Evolutionary conservation across 108 stramenopile species (phyloP), one percentile per base, ranked within the genome.

Genomic region (Skeletonema potamos): DNA sequence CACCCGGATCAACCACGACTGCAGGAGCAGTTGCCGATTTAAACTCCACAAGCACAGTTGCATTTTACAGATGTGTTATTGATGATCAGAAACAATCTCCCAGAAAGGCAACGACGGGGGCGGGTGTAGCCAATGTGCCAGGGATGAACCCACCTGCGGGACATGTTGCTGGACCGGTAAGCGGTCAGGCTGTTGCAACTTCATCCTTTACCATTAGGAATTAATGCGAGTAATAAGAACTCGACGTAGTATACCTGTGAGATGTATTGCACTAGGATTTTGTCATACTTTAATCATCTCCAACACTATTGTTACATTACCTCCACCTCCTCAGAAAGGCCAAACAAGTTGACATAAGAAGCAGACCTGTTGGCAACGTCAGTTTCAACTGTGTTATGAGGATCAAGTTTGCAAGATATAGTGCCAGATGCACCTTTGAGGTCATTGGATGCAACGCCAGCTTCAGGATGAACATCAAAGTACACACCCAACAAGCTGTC

Each of bases 61-160:
- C 83, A 55, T 91, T 91, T 60, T 83, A 83, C 69, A 86, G 90
- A 22, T 91, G 90, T 64, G 76, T 81, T 12, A 84, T 91, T 62
- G 84, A 75, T 62, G 79, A 80, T 70, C 54, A 55, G 51, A 76
- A 68, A 41, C 79, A 80, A 51, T 51, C 41, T 58, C 79, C 74
- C 2, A 70, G 44, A 29, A 78, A 59, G 65, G 70, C 70, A 24
- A 78, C 48, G 15, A 64, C 65, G 12, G 77, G 77, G 26, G 77
- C 77, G 34, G 77, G 77, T 39, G 59, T 73, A 28, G 72, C 72
- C 34, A 73, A 73, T 58, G 65, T 73, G 11, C 72, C 72, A 4
- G 72, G 72, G 13, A 72, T 72, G 70, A 72, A 72, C 18, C 77
- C 64, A 18, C 63, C 55, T 5, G 55, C 28, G 41, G 72, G 72